Evolutionary conservation across 2,329 filamentous ascomycete genomes (phyloP).

Genomic region (Nannizziopsis barbatae): DNA sequence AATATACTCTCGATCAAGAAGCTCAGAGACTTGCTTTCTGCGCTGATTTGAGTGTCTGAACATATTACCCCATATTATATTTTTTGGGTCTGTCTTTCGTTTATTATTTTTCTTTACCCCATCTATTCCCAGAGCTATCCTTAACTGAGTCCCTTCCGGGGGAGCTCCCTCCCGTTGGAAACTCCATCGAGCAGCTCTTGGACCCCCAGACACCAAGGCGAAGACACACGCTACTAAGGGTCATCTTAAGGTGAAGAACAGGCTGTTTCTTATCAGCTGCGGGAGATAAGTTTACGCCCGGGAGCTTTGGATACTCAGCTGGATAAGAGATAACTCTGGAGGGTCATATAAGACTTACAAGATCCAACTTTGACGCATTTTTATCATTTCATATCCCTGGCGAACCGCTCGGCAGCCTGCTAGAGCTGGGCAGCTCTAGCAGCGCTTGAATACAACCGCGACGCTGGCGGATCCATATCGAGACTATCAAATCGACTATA

Average conservation of each 20-base stretch:
- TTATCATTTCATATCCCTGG: background rate
- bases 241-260: too few relatives aligned
- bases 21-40: background rate
- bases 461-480: constrained; percentile 66
- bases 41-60: background rate
- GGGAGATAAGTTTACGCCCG: too few relatives aligned
- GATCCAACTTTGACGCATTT: background rate
- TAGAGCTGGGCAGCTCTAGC: constrained; percentile 63
- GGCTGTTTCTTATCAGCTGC: too few relatives aligned
- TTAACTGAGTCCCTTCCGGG: too few relatives aligned
- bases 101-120: background rate
- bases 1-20: constrained; percentile 1
- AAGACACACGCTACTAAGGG: too few relatives aligned
- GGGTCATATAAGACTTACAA: background rate
- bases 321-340: too few relatives aligned
- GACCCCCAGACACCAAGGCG: too few relatives aligned
- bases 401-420: constrained; percentile 37
- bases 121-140: too few relatives aligned
- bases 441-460: constrained; percentile 59
- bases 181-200: too few relatives aligned
- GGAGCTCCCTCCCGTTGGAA: too few relatives aligned
- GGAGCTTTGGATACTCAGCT: too few relatives aligned
- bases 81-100: background rate
- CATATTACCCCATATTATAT: constrained; percentile 11
- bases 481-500: constrained; percentile 66